Percentiles rank a stretch among this genome's conserved stretches.
Conservation (phyloP, 2,329 filamentous ascomycete genomes). For the Aureobasidium sp. region DNA sequence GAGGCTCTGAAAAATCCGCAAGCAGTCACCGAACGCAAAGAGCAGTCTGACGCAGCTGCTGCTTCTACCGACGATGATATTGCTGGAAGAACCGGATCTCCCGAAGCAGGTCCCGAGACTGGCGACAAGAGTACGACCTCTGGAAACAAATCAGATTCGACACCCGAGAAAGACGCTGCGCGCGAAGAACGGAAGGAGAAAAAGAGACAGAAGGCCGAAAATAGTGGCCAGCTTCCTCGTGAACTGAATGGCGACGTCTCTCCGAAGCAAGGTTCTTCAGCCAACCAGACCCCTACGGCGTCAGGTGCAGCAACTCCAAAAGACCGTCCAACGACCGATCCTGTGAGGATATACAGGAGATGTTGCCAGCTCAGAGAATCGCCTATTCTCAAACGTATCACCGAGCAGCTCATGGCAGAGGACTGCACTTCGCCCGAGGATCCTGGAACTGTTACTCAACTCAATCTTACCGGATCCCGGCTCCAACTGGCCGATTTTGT, state of each 20-base stretch:
- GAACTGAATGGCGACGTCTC: slow-evolving; percentile 63
- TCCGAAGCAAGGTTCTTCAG: slow-evolving; percentile 24
- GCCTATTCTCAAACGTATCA: slow-evolving; percentile 83
- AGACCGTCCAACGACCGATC: slow-evolving; percentile 74
- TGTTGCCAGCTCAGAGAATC: slow-evolving; percentile 93
- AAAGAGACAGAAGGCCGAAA: slow-evolving; percentile 74
- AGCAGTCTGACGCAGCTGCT: slow-evolving; percentile 37
- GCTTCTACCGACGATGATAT: slow-evolving; percentile 30
- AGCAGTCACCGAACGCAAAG: slow-evolving; percentile 46
- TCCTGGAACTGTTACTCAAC: slow-evolving; percentile 68
- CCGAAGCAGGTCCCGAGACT: slow-evolving; percentile 26
- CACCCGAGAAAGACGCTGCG: slow-evolving; percentile 67
- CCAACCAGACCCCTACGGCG: slow-evolving; percentile 18
- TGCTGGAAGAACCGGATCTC: slow-evolving; percentile 32
- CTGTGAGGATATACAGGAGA: slow-evolving; percentile 82
- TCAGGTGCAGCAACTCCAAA: slow-evolving; percentile 29
- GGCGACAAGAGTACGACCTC: background rate
- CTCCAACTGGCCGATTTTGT: slow-evolving; percentile 76
- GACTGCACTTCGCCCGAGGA: slow-evolving; percentile 55
- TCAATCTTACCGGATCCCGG: slow-evolving; percentile 78
- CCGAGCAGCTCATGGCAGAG: slow-evolving; percentile 71
- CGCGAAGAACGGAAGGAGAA: slow-evolving; percentile 87
- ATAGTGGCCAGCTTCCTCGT: slow-evolving; percentile 77
- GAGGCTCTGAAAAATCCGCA: slow-evolving; percentile 63
- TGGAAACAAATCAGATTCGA: slow-evolving; percentile 23